Evolutionary conservation across 148 eudicot genomes (phyloP).

Genomic region (Agrostemma githago): DNA sequence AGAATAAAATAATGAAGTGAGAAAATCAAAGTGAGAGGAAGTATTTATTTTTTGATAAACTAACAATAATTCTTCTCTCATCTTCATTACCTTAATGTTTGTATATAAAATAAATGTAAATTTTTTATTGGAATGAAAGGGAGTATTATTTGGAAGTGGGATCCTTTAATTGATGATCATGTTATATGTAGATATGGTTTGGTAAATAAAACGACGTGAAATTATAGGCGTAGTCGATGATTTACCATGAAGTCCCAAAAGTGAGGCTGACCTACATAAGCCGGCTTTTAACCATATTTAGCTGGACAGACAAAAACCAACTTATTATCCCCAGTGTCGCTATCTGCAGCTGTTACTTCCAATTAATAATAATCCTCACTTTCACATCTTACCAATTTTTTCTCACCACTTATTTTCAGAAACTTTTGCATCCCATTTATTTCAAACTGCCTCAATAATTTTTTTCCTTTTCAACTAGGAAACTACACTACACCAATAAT

Average conservation of each 20-base stretch:
- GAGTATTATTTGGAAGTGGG: too few relatives aligned
- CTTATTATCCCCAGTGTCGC: constrained; percentile 73
- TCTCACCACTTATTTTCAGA: constrained; percentile 6
- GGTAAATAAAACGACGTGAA: too few relatives aligned
- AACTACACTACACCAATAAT: neutral
- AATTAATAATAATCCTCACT: constrained; percentile 13
- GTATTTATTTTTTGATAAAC: too few relatives aligned
- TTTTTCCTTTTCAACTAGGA: neutral
- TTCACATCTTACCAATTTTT: constrained; percentile 16
- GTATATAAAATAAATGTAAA: too few relatives aligned
- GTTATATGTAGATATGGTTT: too few relatives aligned
- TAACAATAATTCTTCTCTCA: too few relatives aligned
- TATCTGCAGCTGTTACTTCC: constrained; percentile 44
- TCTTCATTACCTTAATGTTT: too few relatives aligned
- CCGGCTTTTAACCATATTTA: constrained; percentile 94
- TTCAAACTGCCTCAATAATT: constrained; percentile 1
- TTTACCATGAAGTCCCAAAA: constrained; percentile 22
- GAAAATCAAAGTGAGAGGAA: too few relatives aligned
- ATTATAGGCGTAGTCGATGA: neutral
- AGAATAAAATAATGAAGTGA: too few relatives aligned
- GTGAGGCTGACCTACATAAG: constrained; percentile 71
- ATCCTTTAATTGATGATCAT: too few relatives aligned
- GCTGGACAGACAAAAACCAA: constrained; percentile 81
- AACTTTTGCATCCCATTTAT: neutral
- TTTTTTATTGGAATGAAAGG: too few relatives aligned